Conservation (phyloP, 2,329 filamentous ascomycete genomes). For the Cladosporium austrohemisphaericum region DNA sequence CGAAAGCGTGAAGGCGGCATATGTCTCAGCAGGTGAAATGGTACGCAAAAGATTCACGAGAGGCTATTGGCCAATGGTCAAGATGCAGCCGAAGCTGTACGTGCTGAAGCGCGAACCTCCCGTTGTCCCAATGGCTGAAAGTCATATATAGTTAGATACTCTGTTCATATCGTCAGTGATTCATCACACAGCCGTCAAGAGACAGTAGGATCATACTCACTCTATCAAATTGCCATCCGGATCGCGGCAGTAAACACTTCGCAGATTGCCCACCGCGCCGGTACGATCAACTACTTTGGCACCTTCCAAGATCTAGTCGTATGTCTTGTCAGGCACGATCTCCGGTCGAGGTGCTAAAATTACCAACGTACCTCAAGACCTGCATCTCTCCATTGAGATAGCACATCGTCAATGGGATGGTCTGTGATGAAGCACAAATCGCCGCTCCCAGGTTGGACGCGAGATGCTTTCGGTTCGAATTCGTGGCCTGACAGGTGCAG, state of each 20-base stretch:
- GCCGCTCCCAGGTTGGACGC: constrained; percentile 53
- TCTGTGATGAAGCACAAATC: constrained; percentile 59
- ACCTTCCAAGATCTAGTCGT: constrained; percentile 40
- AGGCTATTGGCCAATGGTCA: constrained; percentile 55
- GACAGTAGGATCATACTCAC: constrained; percentile 49
- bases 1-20: constrained; percentile 15
- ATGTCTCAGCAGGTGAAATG: constrained; percentile 18
- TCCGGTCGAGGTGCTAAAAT: background rate
- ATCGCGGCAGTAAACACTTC: constrained; percentile 59
- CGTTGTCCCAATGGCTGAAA: background rate
- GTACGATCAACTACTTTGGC: constrained; percentile 52
- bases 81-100: constrained; percentile 52
- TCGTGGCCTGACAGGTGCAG: constrained; percentile 56
- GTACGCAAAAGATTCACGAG: constrained; percentile 34
- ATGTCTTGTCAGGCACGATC: constrained; percentile 22
- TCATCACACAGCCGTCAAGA: background rate
- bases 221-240: constrained; percentile 61
- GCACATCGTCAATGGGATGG: constrained; percentile 47
- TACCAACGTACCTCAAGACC: constrained; percentile 42
- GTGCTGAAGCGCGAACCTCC: constrained; percentile 42
- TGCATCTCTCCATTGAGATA: constrained; percentile 39
- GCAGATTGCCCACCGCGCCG: constrained; percentile 53
- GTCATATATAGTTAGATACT: constrained; percentile 31
- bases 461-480: constrained; percentile 57
- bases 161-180: constrained; percentile 16